Evolutionary conservation across 768 basidiomycete genomes (phyloP).

Genomic region (Tricholoma sp.): DNA sequence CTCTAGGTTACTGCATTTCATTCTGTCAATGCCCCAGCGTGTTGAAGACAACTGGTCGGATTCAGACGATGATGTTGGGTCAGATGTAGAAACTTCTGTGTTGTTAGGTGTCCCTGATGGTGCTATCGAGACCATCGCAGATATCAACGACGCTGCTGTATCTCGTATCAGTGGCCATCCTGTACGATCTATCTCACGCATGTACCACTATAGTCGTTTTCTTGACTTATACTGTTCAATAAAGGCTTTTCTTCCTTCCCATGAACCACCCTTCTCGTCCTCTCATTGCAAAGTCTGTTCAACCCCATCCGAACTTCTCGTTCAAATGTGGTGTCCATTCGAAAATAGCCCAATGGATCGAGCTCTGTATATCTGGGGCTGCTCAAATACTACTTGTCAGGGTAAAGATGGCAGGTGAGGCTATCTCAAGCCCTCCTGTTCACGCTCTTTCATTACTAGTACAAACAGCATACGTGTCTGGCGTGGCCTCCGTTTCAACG

Average conservation of each 20-base stretch:
- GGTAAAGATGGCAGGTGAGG: constrained; percentile 72
- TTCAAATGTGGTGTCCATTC: constrained; percentile 89
- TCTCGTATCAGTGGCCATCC: constrained; percentile 89
- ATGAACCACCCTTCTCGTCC: constrained; percentile 55
- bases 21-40: constrained; percentile 33
- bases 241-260: constrained; percentile 70
- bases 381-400: constrained; percentile 66
- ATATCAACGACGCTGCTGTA: constrained; percentile 72
- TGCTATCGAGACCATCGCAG: constrained; percentile 45
- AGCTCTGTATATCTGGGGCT: constrained; percentile 83
- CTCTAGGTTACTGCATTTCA: constrained; percentile 10
- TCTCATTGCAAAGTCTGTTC: constrained; percentile 70
- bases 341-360: constrained; percentile 83
- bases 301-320: constrained; percentile 71
- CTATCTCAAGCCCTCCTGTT: constrained; percentile 6
- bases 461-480: constrained; percentile 69
- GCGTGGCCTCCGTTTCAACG: constrained; percentile 70
- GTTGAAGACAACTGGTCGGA: constrained; percentile 72
- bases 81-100: constrained; percentile 65
- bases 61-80: constrained; percentile 60
- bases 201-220: constrained; percentile 46
- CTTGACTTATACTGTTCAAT: constrained; percentile 33
- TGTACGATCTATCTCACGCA: constrained; percentile 60
- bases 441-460: constrained; percentile 9
- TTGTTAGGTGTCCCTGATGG: constrained; percentile 82